A percentile compares a stretch with the other conserved stretches of the same genome.
phyloP scores from a whole-genome alignment of 2,329 filamentous ascomycete species.

The Tolypocladium inflatum region DNA sequence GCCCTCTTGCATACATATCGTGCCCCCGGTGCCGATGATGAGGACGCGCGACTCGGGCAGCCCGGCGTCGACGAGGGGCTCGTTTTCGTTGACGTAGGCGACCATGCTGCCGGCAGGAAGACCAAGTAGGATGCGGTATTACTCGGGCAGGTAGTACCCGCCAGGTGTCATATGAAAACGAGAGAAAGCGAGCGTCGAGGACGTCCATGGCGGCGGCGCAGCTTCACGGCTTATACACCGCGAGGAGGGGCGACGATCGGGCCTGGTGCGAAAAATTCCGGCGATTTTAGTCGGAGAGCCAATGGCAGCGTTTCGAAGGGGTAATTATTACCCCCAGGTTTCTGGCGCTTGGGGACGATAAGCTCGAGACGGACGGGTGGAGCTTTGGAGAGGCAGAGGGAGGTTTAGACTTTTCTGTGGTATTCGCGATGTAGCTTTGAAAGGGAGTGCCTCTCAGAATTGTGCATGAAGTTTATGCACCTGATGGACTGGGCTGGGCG shows the following conservation, averaged over 20 bases:
- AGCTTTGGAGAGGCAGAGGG: neutral
- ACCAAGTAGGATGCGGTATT: neutral
- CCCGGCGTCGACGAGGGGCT: conserved; percentile 11
- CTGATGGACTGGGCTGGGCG: neutral
- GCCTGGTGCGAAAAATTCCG: neutral
- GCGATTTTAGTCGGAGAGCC: neutral
- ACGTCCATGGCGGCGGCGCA: neutral
- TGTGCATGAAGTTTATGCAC: neutral
- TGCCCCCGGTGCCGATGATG: conserved; percentile 83
- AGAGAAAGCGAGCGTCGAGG: neutral
- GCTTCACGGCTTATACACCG: neutral
- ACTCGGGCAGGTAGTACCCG: neutral
- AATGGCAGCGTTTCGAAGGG: neutral
- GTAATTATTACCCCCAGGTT: neutral
- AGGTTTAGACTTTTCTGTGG: neutral
- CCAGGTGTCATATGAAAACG: neutral
- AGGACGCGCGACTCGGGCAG: conserved; percentile 71
- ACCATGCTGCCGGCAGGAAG: neutral
- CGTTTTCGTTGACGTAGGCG: neutral
- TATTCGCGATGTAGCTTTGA: neutral
- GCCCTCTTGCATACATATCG: conserved; percentile 85
- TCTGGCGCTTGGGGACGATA: neutral
- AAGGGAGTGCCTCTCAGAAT: no score
- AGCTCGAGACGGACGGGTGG: neutral
- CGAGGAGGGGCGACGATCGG: neutral